Evolutionary conservation across 2,329 filamentous ascomycete genomes (phyloP).

Genomic region (Cladophialophora carrionii): DNA sequence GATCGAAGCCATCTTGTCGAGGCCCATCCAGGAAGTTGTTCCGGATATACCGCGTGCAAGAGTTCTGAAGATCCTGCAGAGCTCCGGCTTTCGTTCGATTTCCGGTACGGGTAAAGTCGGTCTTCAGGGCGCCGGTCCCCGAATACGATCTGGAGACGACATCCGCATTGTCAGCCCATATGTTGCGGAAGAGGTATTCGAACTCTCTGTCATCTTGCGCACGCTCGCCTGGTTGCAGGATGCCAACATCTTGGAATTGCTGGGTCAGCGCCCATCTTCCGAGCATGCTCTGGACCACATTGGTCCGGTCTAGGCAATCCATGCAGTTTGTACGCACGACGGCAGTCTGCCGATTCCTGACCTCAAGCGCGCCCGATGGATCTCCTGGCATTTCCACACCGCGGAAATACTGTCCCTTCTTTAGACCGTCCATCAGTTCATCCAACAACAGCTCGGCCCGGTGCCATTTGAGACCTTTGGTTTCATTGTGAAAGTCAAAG

Average conservation of each 20-base stretch:
- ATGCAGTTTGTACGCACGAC: slow-evolving; percentile 98
- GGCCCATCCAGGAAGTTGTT: slow-evolving; percentile 97
- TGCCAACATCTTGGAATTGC: slow-evolving; percentile 81
- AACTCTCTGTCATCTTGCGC: slow-evolving; percentile 81
- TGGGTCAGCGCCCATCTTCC: slow-evolving; percentile 85
- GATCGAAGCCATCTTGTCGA: slow-evolving; percentile 90
- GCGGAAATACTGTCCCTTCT: slow-evolving; percentile 87
- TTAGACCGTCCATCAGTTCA: slow-evolving; percentile 73
- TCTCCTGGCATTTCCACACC: slow-evolving; percentile 81
- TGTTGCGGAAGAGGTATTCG: slow-evolving; percentile 89
- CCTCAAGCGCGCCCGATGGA: slow-evolving; percentile 71
- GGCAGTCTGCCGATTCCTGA: slow-evolving; percentile 78
- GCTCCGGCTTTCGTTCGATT: slow-evolving; percentile 83
- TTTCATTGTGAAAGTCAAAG: slow-evolving; percentile 98
- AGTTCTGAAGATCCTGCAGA: slow-evolving; percentile 84
- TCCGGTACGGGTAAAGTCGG: slow-evolving; percentile 93
- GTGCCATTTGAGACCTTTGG: slow-evolving; percentile 92
- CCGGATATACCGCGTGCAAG: slow-evolving; percentile 81
- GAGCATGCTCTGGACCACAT: slow-evolving; percentile 97
- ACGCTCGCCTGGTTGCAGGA: slow-evolving; percentile 74
- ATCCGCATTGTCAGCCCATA: slow-evolving; percentile 98
- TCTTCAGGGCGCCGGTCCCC: slow-evolving; percentile 96
- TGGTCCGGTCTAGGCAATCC: slow-evolving; percentile 97
- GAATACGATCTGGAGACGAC: slow-evolving; percentile 91
- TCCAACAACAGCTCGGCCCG: slow-evolving; percentile 85